A percentile compares a stretch with the other conserved stretches of the same genome.
phyloP scores from a whole-genome alignment of 2,329 filamentous ascomycete genomes.

The Zymoseptoria tritici region DNA sequence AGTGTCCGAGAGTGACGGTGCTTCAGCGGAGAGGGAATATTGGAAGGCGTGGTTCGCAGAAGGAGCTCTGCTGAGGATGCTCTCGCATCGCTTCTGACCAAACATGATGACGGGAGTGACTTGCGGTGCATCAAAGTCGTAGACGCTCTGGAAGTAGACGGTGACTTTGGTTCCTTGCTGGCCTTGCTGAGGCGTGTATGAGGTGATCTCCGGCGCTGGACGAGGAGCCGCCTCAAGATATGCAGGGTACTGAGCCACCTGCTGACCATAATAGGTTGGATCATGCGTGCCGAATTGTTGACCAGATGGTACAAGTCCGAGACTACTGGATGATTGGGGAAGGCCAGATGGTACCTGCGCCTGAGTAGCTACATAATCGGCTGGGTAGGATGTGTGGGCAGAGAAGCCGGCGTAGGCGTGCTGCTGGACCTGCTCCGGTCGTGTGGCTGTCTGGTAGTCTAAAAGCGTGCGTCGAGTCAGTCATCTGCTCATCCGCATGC shows the following conservation, averaged over 20 bases:
- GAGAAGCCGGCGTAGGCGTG: constrained; percentile 41
- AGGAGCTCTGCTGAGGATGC: constrained; percentile 53
- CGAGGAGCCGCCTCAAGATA: constrained; percentile 58
- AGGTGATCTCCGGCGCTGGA: constrained; percentile 57
- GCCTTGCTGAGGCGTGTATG: constrained; percentile 63
- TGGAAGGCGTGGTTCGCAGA: constrained; percentile 53
- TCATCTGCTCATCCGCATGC: constrained; percentile 31
- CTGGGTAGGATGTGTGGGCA: constrained; percentile 42
- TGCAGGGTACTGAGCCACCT: constrained; percentile 52
- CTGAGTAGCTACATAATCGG: constrained; percentile 43
- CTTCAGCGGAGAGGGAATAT: constrained; percentile 66
- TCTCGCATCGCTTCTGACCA: constrained; percentile 65
- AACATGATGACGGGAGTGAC: constrained; percentile 58
- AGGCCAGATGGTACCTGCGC: constrained; percentile 44
- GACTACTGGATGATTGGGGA: constrained; percentile 36
- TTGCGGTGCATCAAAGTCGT: constrained; percentile 58
- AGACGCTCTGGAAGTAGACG: constrained; percentile 66
- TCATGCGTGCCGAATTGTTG: constrained; percentile 44
- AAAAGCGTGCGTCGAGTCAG: constrained; percentile 43
- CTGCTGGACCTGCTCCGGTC: constrained; percentile 48
- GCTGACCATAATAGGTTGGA: constrained; percentile 42
- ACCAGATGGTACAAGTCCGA: constrained; percentile 36
- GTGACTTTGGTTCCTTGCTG: constrained; percentile 61
- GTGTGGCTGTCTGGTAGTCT: constrained; percentile 50
- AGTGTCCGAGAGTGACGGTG: constrained; percentile 57